phyloP scores from a whole-genome alignment of 306 rosid genomes.

The Sicyos edulis region DNA sequence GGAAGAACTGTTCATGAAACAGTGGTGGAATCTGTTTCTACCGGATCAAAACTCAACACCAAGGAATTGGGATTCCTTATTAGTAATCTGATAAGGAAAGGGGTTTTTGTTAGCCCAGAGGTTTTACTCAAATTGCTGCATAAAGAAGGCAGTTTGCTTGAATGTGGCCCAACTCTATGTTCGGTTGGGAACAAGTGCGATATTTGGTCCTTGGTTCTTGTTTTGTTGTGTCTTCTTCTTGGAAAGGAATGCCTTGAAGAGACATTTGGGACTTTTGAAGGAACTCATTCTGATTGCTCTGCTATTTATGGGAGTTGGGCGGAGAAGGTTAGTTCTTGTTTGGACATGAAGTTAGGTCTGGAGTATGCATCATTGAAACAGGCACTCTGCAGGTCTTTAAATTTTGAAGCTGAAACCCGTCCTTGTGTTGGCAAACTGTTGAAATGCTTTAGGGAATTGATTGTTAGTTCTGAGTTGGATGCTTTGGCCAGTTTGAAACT shows the following conservation, averaged over 20 bases:
- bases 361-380: constrained; percentile 41
- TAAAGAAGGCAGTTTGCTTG: constrained; percentile 30
- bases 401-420: constrained; percentile 51
- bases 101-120: constrained; percentile 55
- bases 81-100: constrained; percentile 30
- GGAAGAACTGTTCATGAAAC: constrained; percentile 42
- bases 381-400: constrained; percentile 53
- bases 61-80: constrained; percentile 30
- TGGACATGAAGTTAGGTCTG: constrained; percentile 47
- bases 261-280: constrained; percentile 31
- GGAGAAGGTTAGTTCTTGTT: constrained; percentile 44
- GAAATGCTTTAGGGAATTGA: constrained; percentile 55
- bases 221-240: constrained; percentile 46
- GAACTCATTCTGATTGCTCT: constrained; percentile 30
- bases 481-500: constrained; percentile 35
- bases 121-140: constrained; percentile 44
- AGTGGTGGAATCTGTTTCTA: constrained; percentile 30
- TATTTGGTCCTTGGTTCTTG: constrained; percentile 69
- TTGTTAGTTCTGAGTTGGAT: constrained; percentile 46
- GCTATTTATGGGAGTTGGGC: constrained; percentile 42
- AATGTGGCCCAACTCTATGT: constrained; percentile 31
- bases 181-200: constrained; percentile 51
- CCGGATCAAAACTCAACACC: constrained; percentile 11
- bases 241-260: constrained; percentile 40
- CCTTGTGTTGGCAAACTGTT: constrained; percentile 47